Conservation (phyloP, 768 basidiomycete species). For the Suillus cothurnatus region DNA sequence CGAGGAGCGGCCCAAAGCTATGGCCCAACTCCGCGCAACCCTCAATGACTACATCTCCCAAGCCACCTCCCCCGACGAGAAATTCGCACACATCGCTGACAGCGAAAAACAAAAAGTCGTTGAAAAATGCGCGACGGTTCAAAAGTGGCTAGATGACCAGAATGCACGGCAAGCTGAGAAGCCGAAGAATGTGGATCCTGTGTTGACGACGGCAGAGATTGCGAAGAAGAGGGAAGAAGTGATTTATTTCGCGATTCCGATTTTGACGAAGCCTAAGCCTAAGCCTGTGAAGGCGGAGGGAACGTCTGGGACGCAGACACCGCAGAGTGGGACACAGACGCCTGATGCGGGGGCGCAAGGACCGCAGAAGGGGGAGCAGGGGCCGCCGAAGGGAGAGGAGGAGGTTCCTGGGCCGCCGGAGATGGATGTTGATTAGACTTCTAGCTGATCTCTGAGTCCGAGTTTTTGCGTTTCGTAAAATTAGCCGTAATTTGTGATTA, state of each 20-base stretch:
- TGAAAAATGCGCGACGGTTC: constrained; percentile 86
- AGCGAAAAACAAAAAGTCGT: constrained; percentile 85
- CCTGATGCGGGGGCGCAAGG: constrained; percentile 48
- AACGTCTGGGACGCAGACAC: constrained; percentile 65
- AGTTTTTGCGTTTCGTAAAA: neutral
- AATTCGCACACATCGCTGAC: constrained; percentile 85
- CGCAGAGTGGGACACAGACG: constrained; percentile 63
- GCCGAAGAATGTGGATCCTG: constrained; percentile 85
- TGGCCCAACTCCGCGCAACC: constrained; percentile 80
- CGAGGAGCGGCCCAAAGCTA: constrained; percentile 77
- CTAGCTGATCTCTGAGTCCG: neutral
- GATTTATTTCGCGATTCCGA: constrained; percentile 86
- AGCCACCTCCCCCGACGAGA: constrained; percentile 83
- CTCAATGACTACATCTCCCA: constrained; percentile 84
- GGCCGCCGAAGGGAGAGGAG: constrained; percentile 28
- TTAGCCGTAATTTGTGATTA: constrained; percentile 1
- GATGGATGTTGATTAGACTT: constrained; percentile 84
- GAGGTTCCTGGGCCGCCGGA: constrained; percentile 56
- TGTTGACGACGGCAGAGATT: constrained; percentile 81
- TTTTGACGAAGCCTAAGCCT: constrained; percentile 92
- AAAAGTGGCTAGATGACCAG: constrained; percentile 97
- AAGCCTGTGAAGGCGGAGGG: constrained; percentile 66
- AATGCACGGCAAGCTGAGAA: constrained; percentile 84
- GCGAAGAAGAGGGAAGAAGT: constrained; percentile 91
- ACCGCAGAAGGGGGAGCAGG: constrained; percentile 34